Evolutionary conservation across 75 land plant genomes (phyloP).

Genomic region (Pinus albicaulis): DNA sequence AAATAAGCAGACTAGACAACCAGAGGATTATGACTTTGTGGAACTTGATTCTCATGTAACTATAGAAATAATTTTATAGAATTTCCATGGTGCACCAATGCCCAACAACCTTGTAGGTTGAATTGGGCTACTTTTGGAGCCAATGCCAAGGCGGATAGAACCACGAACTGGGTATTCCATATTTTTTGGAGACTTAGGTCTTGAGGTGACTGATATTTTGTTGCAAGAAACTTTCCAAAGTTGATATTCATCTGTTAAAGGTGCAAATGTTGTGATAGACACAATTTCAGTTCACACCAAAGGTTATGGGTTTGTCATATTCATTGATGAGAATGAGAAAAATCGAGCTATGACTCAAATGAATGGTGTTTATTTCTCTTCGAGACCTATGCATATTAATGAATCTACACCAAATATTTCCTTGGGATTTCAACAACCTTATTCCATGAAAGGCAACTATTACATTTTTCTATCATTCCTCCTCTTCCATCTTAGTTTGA

Average conservation of each 20-base stretch:
- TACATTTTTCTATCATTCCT: no score
- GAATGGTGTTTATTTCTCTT: constrained; percentile 81
- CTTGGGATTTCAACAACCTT: constrained; percentile 31
- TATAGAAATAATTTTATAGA: constrained; percentile 74
- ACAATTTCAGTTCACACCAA: constrained; percentile 84
- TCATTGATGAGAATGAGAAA: constrained; percentile 83
- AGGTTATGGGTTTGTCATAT: constrained; percentile 96
- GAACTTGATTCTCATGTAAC: constrained; percentile 74
- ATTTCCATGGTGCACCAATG: constrained; percentile 78
- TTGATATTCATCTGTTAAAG: constrained; percentile 75
- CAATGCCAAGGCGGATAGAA: constrained; percentile 73
- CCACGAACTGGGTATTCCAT: constrained; percentile 71
- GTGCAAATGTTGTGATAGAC: constrained; percentile 94
- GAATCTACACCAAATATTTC: constrained; percentile 82
- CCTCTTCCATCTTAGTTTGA: no score
- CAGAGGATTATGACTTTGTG: constrained; percentile 90
- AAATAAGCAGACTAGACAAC: constrained; percentile 75
- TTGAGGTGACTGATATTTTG: constrained; percentile 86
- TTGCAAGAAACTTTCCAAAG: constrained; percentile 81
- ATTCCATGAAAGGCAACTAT: constrained; percentile 32
- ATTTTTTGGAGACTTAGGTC: constrained; percentile 93
- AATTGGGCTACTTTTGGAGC: constrained; percentile 89
- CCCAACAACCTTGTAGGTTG: constrained; percentile 71
- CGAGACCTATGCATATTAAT: constrained; percentile 91
- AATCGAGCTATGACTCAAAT: constrained; percentile 88